phyloP scores from a whole-genome alignment of 371 early-diverging fungal species.

The Saksenaea vasiformis region DNA sequence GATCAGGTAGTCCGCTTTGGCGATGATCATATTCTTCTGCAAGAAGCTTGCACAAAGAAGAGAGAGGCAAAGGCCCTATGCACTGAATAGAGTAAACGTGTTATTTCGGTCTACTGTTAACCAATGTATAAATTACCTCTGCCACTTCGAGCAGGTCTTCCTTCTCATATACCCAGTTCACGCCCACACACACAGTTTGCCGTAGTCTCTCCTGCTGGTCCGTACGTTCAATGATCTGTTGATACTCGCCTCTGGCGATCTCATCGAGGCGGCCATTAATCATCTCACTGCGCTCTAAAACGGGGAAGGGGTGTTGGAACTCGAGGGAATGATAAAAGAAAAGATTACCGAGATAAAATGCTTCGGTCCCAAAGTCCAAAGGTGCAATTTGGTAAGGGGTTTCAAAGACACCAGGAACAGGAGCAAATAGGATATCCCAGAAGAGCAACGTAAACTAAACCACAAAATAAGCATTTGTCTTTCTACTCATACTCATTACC shows the following conservation, averaged over 20 bases:
- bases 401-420: conserved; percentile 74
- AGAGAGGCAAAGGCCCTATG: conserved; percentile 56
- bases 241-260: conserved; percentile 41
- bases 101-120: conserved; percentile 1
- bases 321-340: background rate
- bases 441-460: conserved; percentile 61
- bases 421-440: conserved; percentile 74
- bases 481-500: conserved; percentile 14
- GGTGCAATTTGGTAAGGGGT: conserved; percentile 75
- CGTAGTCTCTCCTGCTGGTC: conserved; percentile 53
- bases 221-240: conserved; percentile 39
- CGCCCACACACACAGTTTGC: conserved; percentile 57
- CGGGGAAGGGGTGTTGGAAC: background rate
- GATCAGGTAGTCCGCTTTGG: conserved; percentile 71
- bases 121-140: conserved; percentile 39
- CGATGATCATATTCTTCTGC: conserved; percentile 69
- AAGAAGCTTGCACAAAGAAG: conserved; percentile 58
- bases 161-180: conserved; percentile 61
- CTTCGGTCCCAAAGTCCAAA: conserved; percentile 67
- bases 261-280: conserved; percentile 59
- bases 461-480: background rate
- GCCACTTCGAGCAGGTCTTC: conserved; percentile 56
- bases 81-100: conserved; percentile 34
- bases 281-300: conserved; percentile 43
- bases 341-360: conserved; percentile 61